A percentile compares a stretch with the other conserved stretches of the same genome.
Conservation (phyloP, 495 filamentous ascomycete genomes). For the Achaetomiella virescens region DNA sequence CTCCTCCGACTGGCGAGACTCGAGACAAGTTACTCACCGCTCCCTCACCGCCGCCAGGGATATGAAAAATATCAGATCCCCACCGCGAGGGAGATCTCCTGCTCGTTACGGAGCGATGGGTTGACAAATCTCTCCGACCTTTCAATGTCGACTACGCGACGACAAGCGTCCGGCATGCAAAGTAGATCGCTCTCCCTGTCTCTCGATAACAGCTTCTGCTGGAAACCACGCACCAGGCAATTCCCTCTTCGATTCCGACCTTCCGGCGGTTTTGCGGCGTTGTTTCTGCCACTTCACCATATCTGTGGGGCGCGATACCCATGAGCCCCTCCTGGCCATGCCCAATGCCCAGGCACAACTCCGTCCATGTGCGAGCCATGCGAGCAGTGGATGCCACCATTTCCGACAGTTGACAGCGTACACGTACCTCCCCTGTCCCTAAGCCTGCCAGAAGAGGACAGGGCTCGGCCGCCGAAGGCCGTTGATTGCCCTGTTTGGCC, state of each 20-base stretch:
- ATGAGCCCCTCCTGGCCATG: neutral
- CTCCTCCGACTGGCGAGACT: no score
- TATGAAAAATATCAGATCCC: no score
- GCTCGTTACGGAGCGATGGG: no score
- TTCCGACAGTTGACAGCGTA: neutral
- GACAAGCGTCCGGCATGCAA: no score
- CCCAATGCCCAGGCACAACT: slow-evolving; percentile 2
- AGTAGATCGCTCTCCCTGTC: no score
- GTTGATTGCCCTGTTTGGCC: slow-evolving; percentile 3
- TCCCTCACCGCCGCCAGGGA: no score
- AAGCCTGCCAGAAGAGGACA: neutral
- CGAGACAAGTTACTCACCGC: no score
- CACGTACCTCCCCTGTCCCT: slow-evolving; percentile 13
- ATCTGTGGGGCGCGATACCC: neutral
- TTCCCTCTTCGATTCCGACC: neutral
- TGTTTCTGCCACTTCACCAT: neutral
- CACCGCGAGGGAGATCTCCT: no score
- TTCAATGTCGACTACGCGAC: no score
- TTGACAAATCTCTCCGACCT: no score
- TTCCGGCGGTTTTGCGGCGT: neutral
- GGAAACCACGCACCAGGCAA: no score
- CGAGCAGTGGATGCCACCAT: slow-evolving; percentile 7
- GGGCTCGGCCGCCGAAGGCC: neutral
- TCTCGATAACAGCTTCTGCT: no score
- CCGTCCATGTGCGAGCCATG: slow-evolving; percentile 17